Percentiles rank a stretch among this genome's conserved stretches.
Evolutionary conservation across 306 rosid genomes (phyloP).

Genomic region (Hylodesmum podocarpum): DNA sequence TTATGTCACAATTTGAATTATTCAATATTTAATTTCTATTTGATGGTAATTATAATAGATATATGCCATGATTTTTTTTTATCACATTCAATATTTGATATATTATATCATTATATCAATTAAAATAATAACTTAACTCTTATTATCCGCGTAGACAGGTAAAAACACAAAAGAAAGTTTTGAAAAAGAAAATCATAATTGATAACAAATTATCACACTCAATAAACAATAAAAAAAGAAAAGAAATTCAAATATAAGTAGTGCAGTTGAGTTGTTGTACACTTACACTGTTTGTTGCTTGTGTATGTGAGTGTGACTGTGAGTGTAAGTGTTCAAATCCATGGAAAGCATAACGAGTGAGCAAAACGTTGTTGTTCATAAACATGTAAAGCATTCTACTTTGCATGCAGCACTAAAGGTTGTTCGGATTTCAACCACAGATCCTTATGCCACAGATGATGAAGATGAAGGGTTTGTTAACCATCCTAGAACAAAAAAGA

Average conservation of each 20-base stretch:
- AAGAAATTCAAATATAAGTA: too few species aligned
- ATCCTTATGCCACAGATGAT: slow-evolving; percentile 76
- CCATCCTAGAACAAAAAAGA: slow-evolving; percentile 45
- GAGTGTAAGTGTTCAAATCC: background rate
- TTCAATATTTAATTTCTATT: too few species aligned
- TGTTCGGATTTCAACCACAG: slow-evolving; percentile 54
- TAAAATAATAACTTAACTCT: too few species aligned
- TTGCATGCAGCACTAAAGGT: background rate
- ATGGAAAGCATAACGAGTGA: background rate
- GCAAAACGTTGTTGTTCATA: background rate
- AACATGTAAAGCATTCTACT: background rate
- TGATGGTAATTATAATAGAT: too few species aligned
- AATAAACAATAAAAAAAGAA: too few species aligned
- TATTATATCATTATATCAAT: too few species aligned
- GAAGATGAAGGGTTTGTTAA: slow-evolving; percentile 28
- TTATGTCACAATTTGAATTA: too few species aligned
- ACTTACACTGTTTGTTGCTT: too few species aligned
- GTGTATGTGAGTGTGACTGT: background rate
- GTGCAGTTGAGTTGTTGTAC: too few species aligned
- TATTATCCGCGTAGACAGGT: too few species aligned
- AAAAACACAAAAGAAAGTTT: background rate
- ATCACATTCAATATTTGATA: too few species aligned
- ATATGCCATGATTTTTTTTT: too few species aligned
- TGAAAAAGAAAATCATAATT: background rate
- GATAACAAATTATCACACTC: background rate